Conservation (phyloP, 257 asterid species). For the Gentiana macrophylla region DNA sequence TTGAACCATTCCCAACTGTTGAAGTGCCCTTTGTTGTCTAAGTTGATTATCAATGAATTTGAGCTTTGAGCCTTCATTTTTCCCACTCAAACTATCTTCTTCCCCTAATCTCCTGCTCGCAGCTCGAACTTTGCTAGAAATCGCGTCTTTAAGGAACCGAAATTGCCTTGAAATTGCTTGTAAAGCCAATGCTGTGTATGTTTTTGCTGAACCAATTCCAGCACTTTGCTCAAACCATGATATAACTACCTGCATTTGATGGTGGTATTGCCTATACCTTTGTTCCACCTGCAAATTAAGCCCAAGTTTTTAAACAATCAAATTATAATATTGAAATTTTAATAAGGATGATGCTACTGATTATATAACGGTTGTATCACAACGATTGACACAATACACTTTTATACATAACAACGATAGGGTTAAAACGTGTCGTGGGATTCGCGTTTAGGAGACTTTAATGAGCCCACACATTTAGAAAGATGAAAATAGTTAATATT, state of each 20-base stretch:
- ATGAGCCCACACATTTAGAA: too few species aligned
- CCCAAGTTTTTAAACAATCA: background rate
- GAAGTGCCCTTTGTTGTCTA: slow-evolving; percentile 85
- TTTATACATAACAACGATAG: too few species aligned
- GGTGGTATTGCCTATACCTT: slow-evolving; percentile 90
- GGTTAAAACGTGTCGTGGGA: too few species aligned
- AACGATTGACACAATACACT: too few species aligned
- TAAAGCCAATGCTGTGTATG: slow-evolving; percentile 82
- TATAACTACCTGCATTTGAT: slow-evolving; percentile 82
- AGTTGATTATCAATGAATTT: slow-evolving; percentile 87
- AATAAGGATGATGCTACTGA: too few species aligned
- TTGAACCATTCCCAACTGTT: slow-evolving; percentile 96
- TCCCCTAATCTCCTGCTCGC: slow-evolving; percentile 82
- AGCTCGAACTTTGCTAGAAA: slow-evolving; percentile 52
- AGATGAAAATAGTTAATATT: too few species aligned
- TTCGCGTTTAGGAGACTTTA: too few species aligned
- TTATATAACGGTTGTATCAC: too few species aligned
- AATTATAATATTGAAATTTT: too few species aligned
- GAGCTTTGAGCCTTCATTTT: slow-evolving; percentile 72
- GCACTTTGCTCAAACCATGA: slow-evolving; percentile 94
- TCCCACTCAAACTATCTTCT: slow-evolving; percentile 50
- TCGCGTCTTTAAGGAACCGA: slow-evolving; percentile 88
- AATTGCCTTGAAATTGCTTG: slow-evolving; percentile 92
- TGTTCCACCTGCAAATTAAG: slow-evolving; percentile 59
- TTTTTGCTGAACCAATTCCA: slow-evolving; percentile 68